Percentiles rank a stretch among this genome's conserved stretches.
Conservation (phyloP, 2,329 filamentous ascomycete genomes). For the Fusarium metavorans region DNA sequence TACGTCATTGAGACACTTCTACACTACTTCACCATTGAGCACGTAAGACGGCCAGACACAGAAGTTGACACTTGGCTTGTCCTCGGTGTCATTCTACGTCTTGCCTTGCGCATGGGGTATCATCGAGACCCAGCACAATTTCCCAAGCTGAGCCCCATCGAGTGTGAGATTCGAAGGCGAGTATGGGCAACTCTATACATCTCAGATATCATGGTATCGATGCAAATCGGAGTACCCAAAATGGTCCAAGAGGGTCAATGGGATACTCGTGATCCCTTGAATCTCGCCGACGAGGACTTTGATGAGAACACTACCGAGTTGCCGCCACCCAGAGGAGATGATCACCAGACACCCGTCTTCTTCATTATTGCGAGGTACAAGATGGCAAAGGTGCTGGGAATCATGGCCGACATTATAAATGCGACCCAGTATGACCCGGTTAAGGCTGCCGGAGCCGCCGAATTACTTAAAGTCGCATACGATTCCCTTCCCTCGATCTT, state of each 20-base stretch:
- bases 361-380: constrained; percentile 4
- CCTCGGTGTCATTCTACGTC: neutral
- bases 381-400: constrained; percentile 5
- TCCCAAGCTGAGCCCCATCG: neutral
- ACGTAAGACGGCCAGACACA: constrained; percentile 5
- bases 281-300: constrained; percentile 9
- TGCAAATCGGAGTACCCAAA: constrained; percentile 11
- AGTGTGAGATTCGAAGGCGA: constrained; percentile 17
- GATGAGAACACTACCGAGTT: neutral
- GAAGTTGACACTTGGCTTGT: constrained; percentile 11
- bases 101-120: constrained; percentile 18
- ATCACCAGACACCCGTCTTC: neutral
- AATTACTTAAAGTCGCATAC: neutral
- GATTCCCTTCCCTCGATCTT: neutral
- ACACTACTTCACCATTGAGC: constrained; percentile 11
- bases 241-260: constrained; percentile 11
- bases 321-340: neutral
- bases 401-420: constrained; percentile 3
- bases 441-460: neutral
- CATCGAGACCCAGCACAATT: constrained; percentile 18
- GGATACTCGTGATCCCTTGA: constrained; percentile 6
- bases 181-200: constrained; percentile 5
- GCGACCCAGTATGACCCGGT: neutral
- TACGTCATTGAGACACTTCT: constrained; percentile 9
- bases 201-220: neutral